These are phyloP conservation scores for Lentithecium fluviatile DNA, from an alignment of 495 filamentous ascomycete species.

Conservation along the genomic window DNA sequence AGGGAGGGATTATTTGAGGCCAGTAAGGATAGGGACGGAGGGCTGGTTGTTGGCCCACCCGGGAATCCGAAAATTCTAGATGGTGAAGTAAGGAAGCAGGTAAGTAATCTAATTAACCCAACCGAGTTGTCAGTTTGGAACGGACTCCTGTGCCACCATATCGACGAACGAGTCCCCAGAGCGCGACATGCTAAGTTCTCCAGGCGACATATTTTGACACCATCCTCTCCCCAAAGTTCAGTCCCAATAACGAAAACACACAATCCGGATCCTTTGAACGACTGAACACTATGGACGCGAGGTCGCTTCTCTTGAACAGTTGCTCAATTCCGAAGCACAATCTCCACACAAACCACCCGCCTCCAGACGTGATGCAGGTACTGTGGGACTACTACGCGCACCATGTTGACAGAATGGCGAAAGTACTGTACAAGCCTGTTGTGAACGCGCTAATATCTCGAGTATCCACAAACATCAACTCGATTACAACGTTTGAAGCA, in stretches of 20 bases:
- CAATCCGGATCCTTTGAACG: background rate
- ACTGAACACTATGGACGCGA: background rate
- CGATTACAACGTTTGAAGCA: background rate
- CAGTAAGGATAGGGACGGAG: background rate
- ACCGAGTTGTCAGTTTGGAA: background rate
- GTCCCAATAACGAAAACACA: background rate
- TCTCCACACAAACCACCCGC: conserved; percentile 5
- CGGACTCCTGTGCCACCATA: too few relatives aligned
- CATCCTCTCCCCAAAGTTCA: conserved; percentile 3
- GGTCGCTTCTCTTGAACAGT: background rate
- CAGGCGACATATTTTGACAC: conserved; percentile 9
- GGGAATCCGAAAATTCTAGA: conserved; percentile 21
- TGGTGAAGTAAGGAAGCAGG: conserved; percentile 16
- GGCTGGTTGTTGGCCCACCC: conserved; percentile 10
- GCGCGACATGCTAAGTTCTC: background rate
- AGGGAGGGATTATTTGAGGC: background rate
- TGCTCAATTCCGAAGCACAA: background rate
- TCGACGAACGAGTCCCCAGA: too few relatives aligned
- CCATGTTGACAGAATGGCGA: conserved; percentile 20
- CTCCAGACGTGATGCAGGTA: conserved; percentile 9
- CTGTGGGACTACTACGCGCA: conserved; percentile 20
- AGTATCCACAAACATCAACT: background rate
- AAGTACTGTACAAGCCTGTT: conserved; percentile 24
- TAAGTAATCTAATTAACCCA: background rate
- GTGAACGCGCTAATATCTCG: conserved; percentile 1